Evolutionary conservation across 2,329 filamentous ascomycete genomes (phyloP), one percentile per base, ranked within the genome.

Genomic region (Keithomyces neogunnii): DNA sequence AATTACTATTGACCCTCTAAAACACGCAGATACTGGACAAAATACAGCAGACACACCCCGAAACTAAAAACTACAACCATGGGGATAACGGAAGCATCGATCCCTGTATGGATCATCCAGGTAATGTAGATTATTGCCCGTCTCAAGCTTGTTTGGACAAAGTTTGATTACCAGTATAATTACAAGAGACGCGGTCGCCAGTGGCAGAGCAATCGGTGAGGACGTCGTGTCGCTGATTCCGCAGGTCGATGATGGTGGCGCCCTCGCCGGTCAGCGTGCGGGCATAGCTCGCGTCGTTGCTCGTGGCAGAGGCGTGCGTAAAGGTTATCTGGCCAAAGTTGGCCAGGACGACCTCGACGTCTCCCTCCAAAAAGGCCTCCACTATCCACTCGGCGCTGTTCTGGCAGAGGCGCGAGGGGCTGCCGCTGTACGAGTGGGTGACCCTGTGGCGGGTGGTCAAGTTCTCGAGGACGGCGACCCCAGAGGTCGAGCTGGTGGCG

Each of bases 361-460:
- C 36, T 10, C 11, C 36, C 8, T 38, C 36, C 36, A 38, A 13
- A 13, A 11, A 38, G 8, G 36, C 36, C 36, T 38, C 36, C 11
- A 38, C 36, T 10, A 38, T 38, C 36, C 36, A 38, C 1, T 84
- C 80, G 9, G 78, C 80, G 54, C 81, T 81, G 58, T 74, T 73
- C 59, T 78, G 70, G 59, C 73, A 77, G 11, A 82, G 71, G 13
- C 59, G 55, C n/a, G 63, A 64, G 2, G 62, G 61, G 47, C 77
- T 66, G 49, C 66, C 69, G 40, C 59, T 66, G 62, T 83, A 74
- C 3, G 66, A 71, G 65, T 84, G 74, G 13, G 70, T 72, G 31
- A 77, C 78, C 4, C 60, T 71, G 60, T 77, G 62, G 44, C 78
- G 78, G 2, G 71, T 81, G 8, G 68, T 72, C 55, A 71, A 58